These are phyloP conservation scores for Austroboletus rostrupii DNA, from an alignment of 1,284 basidiomycete species.

Conservation along the genomic window DNA sequence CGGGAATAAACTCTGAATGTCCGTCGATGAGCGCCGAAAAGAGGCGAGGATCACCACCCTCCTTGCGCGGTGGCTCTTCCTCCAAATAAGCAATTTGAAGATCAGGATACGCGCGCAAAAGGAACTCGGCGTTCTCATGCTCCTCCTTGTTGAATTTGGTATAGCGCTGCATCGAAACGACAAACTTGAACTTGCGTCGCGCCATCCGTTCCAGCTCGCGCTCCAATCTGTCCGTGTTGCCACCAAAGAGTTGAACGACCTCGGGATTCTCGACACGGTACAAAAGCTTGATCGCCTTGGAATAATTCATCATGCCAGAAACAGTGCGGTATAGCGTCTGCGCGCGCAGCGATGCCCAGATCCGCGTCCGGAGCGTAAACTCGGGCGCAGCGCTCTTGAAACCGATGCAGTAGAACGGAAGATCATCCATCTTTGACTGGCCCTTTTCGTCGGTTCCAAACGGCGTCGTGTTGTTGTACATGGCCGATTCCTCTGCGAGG, in stretches of 20 bases:
- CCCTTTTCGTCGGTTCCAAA: constrained; percentile 64
- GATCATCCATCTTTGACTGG: constrained; percentile 75
- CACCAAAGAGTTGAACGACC: constrained; percentile 93
- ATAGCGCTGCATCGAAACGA: constrained; percentile 99
- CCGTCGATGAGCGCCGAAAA: constrained; percentile 97
- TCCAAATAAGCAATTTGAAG: constrained; percentile 98
- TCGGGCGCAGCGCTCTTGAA: constrained; percentile 99
- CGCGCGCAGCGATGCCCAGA: constrained; percentile 97
- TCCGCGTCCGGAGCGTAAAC: constrained; percentile 98
- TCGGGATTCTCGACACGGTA: constrained; percentile 99
- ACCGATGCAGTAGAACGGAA: constrained; percentile 99
- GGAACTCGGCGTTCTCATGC: constrained; percentile 97
- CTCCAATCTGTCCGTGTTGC: constrained; percentile 95
- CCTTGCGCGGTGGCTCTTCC: constrained; percentile 66
- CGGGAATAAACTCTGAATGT: constrained; percentile 92
- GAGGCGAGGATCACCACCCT: constrained; percentile 85
- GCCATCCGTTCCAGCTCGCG: constrained; percentile 97
- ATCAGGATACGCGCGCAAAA: constrained; percentile 96
- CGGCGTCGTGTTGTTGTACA: constrained; percentile 51
- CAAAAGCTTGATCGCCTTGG: constrained; percentile 98
- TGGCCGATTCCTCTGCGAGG: constrained; percentile 83
- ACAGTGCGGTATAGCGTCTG: constrained; percentile 99
- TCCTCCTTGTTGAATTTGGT: constrained; percentile 99
- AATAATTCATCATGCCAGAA: constrained; percentile 99
- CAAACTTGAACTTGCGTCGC: constrained; percentile 97